Conservation (phyloP, 2,329 filamentous ascomycete species). For the Periglandula ipomoeae region DNA sequence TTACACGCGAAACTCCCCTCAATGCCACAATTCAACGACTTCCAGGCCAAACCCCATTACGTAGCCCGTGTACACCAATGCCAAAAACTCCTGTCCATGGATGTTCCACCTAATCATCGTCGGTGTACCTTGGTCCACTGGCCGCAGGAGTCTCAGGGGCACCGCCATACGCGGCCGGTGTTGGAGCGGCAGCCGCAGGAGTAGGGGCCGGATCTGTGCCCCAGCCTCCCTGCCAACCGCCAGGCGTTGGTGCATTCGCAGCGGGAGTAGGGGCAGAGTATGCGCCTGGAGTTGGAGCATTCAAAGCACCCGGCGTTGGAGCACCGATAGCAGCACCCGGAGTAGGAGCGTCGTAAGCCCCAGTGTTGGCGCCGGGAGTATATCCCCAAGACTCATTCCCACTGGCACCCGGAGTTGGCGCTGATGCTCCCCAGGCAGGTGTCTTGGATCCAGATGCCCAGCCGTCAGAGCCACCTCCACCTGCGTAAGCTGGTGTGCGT, state of each 20-base stretch:
- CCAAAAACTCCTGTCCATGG: neutral
- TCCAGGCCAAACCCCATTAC: neutral
- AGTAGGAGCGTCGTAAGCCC: slow-evolving; percentile 61
- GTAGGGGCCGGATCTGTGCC: slow-evolving; percentile 57
- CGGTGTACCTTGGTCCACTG: slow-evolving; percentile 44
- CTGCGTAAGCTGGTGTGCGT: slow-evolving; percentile 56
- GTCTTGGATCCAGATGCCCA: slow-evolving; percentile 68
- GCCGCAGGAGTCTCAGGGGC: slow-evolving; percentile 54
- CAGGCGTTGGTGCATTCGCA: slow-evolving; percentile 60
- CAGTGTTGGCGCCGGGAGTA: slow-evolving; percentile 39
- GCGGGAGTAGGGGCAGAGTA: slow-evolving; percentile 56
- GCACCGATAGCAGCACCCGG: slow-evolving; percentile 50
- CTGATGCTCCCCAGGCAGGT: slow-evolving; percentile 58
- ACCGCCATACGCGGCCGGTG: slow-evolving; percentile 51
- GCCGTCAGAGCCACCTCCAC: slow-evolving; percentile 38
- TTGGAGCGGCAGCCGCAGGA: slow-evolving; percentile 57
- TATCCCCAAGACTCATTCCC: slow-evolving; percentile 53
- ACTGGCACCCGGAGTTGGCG: slow-evolving; percentile 49
- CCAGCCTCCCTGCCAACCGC: slow-evolving; percentile 52
- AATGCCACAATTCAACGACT: neutral
- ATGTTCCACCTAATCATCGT: slow-evolving; percentile 32
- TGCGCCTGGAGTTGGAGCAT: slow-evolving; percentile 64
- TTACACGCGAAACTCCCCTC: neutral
- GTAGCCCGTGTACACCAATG: neutral
- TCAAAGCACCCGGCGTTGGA: slow-evolving; percentile 52